Base-by-base conservation (phyloP, 2,329 filamentous ascomycete species). In the Chrysoporthe puriensis region DNA sequence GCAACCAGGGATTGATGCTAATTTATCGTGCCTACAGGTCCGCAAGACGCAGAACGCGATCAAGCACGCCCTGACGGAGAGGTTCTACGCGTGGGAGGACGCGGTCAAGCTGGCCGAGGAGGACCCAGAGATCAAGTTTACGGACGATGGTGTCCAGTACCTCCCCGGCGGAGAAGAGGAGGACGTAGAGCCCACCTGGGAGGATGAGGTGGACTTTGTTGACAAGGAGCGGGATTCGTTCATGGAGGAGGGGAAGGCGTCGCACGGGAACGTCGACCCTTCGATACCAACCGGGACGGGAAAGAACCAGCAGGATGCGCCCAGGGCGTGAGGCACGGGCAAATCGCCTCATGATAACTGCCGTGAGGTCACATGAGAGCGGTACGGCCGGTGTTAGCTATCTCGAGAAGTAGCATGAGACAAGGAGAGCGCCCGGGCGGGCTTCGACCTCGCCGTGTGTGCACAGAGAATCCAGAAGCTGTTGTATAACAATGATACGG, bases 41-140 rank as follows among this genome's bases (percentile, higher is more conserved):
- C 85, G 85, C 73, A 82, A 83, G 77, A 97, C 95, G 34, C 93
- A 95, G 87, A 87, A 88, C 75, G 84, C 86, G 58, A 97, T 98
- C 79, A 93, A 93, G 81, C 91, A 96, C 72, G 87, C 90, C 62
- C 82, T 98, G 75, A 95, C 92, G 46, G 94, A 97, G 81, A 87
- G 95, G 74, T 96, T 88, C 82, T 95, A 97, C 80, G 87, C 92
- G 11, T 98, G 93, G 91, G 86, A 92, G 75, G 91, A 94, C 75
- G 93, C 93, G 32, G 81, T 87, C 62, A 80, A 85, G 68, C 80
- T 92, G 70, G 92, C 90, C 7, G 83, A 85, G 80, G 75, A 80
- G 9, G 92, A 95, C 76, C 84, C 85, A 5, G 90, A 92, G 77
- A 83, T 94, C 73, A 81, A 92, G 74, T 65, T 65, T 14, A 60